A percentile compares a stretch with the other conserved stretches of the same genome.
phyloP scores from a whole-genome alignment of 164 flowering plant genomes.

The Kalanchoe fedtschenkoi region DNA sequence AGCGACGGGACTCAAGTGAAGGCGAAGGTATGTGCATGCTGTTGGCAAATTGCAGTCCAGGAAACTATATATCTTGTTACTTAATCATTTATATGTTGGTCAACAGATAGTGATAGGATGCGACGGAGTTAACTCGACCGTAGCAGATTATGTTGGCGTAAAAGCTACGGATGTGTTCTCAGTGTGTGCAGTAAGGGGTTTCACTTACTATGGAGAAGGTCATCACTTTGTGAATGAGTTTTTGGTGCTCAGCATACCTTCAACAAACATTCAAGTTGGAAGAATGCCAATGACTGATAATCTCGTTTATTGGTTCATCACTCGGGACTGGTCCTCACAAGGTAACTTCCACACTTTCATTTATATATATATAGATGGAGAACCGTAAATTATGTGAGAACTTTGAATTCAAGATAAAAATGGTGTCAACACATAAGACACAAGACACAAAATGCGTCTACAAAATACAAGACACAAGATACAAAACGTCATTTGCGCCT shows the following conservation, averaged over 20 bases:
- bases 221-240: conserved; percentile 27
- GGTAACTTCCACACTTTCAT: conserved; percentile 18
- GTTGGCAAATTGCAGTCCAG: no score
- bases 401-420: no score
- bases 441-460: no score
- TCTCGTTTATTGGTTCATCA: conserved; percentile 34
- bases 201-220: conserved; percentile 28
- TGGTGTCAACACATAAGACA: no score
- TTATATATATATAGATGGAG: neutral
- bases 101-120: conserved; percentile 46
- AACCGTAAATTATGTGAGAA: neutral
- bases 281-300: conserved; percentile 27
- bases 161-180: conserved; percentile 18
- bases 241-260: conserved; percentile 6
- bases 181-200: conserved; percentile 22
- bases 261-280: conserved; percentile 12
- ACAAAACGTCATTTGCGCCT: no score
- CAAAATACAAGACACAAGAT: no score
- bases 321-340: conserved; percentile 9
- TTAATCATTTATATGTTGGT: neutral
- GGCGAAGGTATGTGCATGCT: neutral
- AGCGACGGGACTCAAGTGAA: neutral
- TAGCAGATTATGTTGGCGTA: conserved; percentile 27
- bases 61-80: no score
- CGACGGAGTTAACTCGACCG: conserved; percentile 40